Evolutionary conservation across 768 basidiomycete species (phyloP).

Genomic region (Russula olivacea): DNA sequence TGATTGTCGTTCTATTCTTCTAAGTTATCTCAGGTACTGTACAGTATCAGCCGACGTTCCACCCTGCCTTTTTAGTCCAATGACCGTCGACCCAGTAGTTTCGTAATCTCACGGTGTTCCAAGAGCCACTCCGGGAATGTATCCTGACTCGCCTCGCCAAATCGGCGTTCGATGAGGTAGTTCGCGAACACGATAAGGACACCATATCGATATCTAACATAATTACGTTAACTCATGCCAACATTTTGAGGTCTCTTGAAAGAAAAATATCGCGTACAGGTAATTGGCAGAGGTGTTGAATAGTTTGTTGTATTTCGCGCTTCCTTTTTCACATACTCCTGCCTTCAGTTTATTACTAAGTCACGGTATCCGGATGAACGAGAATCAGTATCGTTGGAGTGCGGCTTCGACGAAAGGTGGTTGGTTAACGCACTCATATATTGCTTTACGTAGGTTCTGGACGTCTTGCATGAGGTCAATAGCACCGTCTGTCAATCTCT

Average conservation of each 20-base stretch:
- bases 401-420: background rate
- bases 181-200: slow-evolving; percentile 92
- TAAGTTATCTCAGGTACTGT: background rate
- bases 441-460: slow-evolving; percentile 91
- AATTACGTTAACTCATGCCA: slow-evolving; percentile 6
- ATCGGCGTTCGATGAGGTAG: slow-evolving; percentile 72
- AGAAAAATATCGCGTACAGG: slow-evolving; percentile 43
- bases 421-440: slow-evolving; percentile 70
- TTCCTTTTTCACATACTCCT: slow-evolving; percentile 76
- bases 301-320: slow-evolving; percentile 68
- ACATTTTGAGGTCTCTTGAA: background rate
- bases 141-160: slow-evolving; percentile 36
- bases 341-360: slow-evolving; percentile 84
- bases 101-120: slow-evolving; percentile 80
- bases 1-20: background rate
- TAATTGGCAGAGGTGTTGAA: slow-evolving; percentile 82
- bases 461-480: slow-evolving; percentile 95
- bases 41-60: background rate
- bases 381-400: background rate
- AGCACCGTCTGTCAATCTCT: slow-evolving; percentile 80
- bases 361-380: background rate
- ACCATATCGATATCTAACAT: slow-evolving; percentile 78
- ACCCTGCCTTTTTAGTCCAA: slow-evolving; percentile 45
- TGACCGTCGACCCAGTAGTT: slow-evolving; percentile 59
- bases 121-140: slow-evolving; percentile 81